A percentile compares a stretch with the other conserved stretches of the same genome.
Evolutionary conservation across 179 eudicot genomes (phyloP).

Genomic region (Beta lomatogona): DNA sequence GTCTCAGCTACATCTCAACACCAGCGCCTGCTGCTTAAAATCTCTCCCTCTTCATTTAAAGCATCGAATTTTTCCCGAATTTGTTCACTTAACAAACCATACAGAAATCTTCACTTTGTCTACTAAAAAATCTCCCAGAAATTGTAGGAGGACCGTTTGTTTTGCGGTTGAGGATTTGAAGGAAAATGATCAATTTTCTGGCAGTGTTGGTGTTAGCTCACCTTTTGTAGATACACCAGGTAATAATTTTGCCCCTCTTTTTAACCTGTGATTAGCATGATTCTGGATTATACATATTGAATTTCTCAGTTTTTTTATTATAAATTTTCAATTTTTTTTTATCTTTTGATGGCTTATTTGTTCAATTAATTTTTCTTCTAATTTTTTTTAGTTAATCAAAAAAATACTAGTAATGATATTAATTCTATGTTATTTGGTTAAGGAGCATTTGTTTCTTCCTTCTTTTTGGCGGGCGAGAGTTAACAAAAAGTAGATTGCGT

Average conservation of each 20-base stretch:
- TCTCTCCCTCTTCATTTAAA: too few relatives aligned
- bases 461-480: neutral
- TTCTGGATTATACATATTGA: neutral
- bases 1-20: too few relatives aligned
- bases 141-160: conserved; percentile 40
- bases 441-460: neutral
- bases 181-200: conserved; percentile 37
- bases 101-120: conserved; percentile 28
- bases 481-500: too few relatives aligned
- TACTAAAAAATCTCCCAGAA: conserved; percentile 26
- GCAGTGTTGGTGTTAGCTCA: conserved; percentile 40
- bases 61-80: too few relatives aligned
- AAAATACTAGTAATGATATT: neutral
- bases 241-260: conserved; percentile 18
- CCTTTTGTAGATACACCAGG: conserved; percentile 64
- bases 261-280: neutral
- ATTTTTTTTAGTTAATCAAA: neutral
- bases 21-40: too few relatives aligned
- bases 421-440: neutral
- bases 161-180: conserved; percentile 63
- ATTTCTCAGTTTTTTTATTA: neutral
- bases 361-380: too few relatives aligned
- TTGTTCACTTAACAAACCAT: conserved; percentile 32
- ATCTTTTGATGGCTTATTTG: neutral
- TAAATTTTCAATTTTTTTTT: neutral